Evolutionary conservation across 2,329 filamentous ascomycete species (phyloP), one percentile per base, ranked within the genome.

Genomic region (Ophiostoma sp.): DNA sequence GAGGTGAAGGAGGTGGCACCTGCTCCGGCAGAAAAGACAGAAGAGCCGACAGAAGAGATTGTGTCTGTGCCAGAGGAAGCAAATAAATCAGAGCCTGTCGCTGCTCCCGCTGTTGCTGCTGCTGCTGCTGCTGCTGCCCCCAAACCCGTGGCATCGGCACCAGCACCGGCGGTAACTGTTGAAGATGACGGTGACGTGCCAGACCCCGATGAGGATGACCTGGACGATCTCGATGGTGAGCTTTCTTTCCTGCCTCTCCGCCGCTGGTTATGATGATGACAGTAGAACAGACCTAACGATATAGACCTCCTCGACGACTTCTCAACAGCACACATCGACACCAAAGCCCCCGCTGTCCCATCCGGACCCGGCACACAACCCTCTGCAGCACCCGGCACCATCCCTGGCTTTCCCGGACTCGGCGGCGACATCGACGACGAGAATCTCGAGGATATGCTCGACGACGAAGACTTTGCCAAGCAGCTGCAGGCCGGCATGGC

Each of bases 251-350:
- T 17, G n/a, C 27, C 3, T 13, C n/a, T 27, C 1, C 27, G 27
- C 27, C 27, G 1, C 27, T 31, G 27, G 27, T 31, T 1, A 31
- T 31, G 27, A 31, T 31, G 27, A 31, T 31, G 27, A 31, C 27
- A 31, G 27, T 31, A 31, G n/a, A 27, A 33, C 13, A 60, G 27
- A 15, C 10, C 66, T 66, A n/a, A 69, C 67, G 0, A 36, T 4
- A 3, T 5, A 94, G 94, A 98, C 75, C 90, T 98, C 79, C 89
- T 99, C 35, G 93, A 97, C 77, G 91, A 97, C 74, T 99, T 99
- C 80, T 89, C 90, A 60, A 81, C 90, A 36, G 83, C 84, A 68
- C 88, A 89, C 74, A 76, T 89, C 71, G 81, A 86, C 74, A 77
- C 80, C 75, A 84, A 83, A 77, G 76, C 78, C 31, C 76, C 78